Evolutionary conservation across 2,329 filamentous ascomycete species (phyloP).

Genomic region (Fusarium sp.): DNA sequence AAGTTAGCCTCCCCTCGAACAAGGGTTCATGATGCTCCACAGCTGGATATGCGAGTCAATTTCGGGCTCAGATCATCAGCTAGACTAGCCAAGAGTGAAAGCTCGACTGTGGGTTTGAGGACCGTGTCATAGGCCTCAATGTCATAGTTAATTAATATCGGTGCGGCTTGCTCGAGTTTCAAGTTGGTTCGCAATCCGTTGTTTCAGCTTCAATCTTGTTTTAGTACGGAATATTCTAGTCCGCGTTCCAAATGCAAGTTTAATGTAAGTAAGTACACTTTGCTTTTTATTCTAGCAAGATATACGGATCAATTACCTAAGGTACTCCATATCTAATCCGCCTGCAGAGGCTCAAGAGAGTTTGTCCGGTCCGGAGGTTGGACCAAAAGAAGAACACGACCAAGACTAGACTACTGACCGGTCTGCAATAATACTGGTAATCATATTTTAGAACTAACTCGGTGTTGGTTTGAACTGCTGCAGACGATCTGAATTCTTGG

Average conservation of each 20-base stretch:
- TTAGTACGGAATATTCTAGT: slow-evolving; percentile 3
- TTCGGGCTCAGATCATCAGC: slow-evolving; percentile 32
- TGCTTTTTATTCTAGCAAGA: not conserved
- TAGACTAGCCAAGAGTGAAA: slow-evolving; percentile 19
- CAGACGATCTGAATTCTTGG: slow-evolving; percentile 7
- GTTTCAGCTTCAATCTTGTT: slow-evolving; percentile 29
- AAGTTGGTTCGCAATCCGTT: slow-evolving; percentile 12
- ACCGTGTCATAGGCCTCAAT: slow-evolving; percentile 11
- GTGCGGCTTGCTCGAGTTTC: slow-evolving; percentile 1
- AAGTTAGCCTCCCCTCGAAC: slow-evolving; percentile 32
- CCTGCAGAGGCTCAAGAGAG: not conserved
- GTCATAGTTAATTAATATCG: slow-evolving; percentile 3
- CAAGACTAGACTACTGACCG: slow-evolving; percentile 1
- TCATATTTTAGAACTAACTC: not conserved
- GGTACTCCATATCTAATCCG: not conserved
- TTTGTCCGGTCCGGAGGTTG: not conserved
- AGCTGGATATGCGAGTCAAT: slow-evolving; percentile 19
- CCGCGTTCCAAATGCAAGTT: not conserved
- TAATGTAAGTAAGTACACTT: not conserved
- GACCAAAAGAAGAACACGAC: not conserved
- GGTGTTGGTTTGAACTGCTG: slow-evolving; percentile 5
- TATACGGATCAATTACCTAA: not conserved
- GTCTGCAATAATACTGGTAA: not conserved
- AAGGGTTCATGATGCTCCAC: slow-evolving; percentile 26
- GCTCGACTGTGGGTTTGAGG: slow-evolving; percentile 8